Evolutionary conservation across 2,329 filamentous ascomycete genomes (phyloP).

Genomic region (Arthroderma sp.): DNA sequence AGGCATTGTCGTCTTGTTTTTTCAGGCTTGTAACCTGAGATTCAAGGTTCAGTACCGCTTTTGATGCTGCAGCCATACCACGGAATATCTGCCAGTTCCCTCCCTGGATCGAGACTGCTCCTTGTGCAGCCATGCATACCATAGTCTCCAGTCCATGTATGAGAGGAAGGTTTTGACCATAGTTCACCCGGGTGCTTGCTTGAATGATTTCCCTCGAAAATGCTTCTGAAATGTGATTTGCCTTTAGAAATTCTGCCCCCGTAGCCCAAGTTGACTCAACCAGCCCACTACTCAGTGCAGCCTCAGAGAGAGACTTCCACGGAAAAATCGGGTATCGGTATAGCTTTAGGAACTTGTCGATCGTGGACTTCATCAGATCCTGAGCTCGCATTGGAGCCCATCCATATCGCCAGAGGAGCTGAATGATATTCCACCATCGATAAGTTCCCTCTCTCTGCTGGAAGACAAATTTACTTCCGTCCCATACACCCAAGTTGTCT

Average conservation of each 20-base stretch:
- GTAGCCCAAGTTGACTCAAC: constrained; percentile 54
- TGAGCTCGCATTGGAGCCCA: constrained; percentile 62
- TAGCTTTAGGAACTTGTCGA: constrained; percentile 63
- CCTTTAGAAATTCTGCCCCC: constrained; percentile 58
- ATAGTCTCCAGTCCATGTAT: constrained; percentile 86
- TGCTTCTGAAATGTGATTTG: constrained; percentile 52
- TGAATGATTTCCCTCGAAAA: constrained; percentile 79
- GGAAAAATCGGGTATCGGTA: constrained; percentile 78
- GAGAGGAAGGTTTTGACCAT: constrained; percentile 72
- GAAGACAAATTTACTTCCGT: constrained; percentile 64
- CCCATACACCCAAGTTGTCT: constrained; percentile 65
- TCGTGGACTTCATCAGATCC: constrained; percentile 56
- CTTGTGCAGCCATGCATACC: constrained; percentile 82
- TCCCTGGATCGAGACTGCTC: constrained; percentile 63
- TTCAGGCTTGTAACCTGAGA: constrained; percentile 54
- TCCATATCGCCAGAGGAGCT: constrained; percentile 77
- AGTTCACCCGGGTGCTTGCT: constrained; percentile 85
- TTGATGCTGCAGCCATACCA: constrained; percentile 58
- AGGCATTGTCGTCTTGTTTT: constrained; percentile 28
- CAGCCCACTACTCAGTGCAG: constrained; percentile 56
- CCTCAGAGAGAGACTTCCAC: constrained; percentile 61
- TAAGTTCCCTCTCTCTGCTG: constrained; percentile 47
- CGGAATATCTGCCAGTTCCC: constrained; percentile 94
- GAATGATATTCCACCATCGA: constrained; percentile 68
- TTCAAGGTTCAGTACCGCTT: constrained; percentile 51